phyloP scores from a whole-genome alignment of 108 stramenopile genomes.

The Cylindrotheca fusiformis region DNA sequence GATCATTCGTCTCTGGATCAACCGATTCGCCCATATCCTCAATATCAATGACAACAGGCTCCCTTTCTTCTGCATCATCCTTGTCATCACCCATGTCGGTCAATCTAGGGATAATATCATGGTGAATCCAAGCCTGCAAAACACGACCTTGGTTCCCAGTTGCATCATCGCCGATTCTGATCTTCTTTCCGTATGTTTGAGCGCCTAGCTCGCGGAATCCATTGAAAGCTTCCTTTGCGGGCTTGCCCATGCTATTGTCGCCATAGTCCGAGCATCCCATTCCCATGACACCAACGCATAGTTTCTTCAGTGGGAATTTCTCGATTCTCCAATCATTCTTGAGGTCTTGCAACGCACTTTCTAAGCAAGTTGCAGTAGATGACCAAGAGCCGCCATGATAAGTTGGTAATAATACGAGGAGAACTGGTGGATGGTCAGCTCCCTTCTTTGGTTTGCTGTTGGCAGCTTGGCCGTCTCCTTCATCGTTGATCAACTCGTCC shows the following conservation, averaged over 20 bases:
- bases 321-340: constrained; percentile 82
- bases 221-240: constrained; percentile 66
- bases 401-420: constrained; percentile 71
- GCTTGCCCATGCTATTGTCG: constrained; percentile 73
- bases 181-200: constrained; percentile 30
- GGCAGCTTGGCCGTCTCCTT: constrained; percentile 33
- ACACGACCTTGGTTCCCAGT: constrained; percentile 62
- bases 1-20: constrained; percentile 28
- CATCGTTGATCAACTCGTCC: constrained; percentile 85
- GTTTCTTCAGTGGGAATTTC: constrained; percentile 59
- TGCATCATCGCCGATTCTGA: constrained; percentile 74
- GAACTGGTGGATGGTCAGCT: constrained; percentile 23
- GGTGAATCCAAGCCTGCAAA: constrained; percentile 39
- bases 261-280: constrained; percentile 88
- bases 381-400: constrained; percentile 76
- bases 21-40: constrained; percentile 90
- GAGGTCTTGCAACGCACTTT: constrained; percentile 60
- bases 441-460: not conserved
- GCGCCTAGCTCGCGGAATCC: constrained; percentile 66
- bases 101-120: constrained; percentile 33
- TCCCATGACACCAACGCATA: constrained; percentile 60
- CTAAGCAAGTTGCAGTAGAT: constrained; percentile 39
- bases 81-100: constrained; percentile 34
- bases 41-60: constrained; percentile 80
- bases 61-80: constrained; percentile 45